Conservation (phyloP, 805 yeast genomes). For the Blastobotrys americana region DNA sequence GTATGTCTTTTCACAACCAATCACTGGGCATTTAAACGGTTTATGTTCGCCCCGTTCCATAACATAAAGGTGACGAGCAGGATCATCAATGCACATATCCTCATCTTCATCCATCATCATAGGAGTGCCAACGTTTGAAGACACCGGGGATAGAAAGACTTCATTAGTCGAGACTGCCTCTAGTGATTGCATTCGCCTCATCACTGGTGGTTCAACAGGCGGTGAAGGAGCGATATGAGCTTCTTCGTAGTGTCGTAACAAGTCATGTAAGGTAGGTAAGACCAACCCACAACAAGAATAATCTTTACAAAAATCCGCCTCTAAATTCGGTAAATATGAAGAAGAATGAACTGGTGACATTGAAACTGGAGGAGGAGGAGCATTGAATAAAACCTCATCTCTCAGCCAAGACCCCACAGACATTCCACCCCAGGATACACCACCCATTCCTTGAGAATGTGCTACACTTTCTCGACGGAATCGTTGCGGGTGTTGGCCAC, state of each 20-base stretch:
- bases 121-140: conserved; percentile 26
- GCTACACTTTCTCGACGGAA: conserved; percentile 87
- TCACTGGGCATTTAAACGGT: conserved; percentile 96
- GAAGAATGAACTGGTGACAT: conserved; percentile 62
- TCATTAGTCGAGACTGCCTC: conserved; percentile 92
- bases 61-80: conserved; percentile 88
- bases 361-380: conserved; percentile 36
- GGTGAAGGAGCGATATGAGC: conserved; percentile 71
- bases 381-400: conserved; percentile 50
- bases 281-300: conserved; percentile 92
- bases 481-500: conserved; percentile 30
- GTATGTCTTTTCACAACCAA: conserved; percentile 95
- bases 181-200: conserved; percentile 45
- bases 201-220: conserved; percentile 32
- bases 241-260: conserved; percentile 91
- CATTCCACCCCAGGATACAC: conserved; percentile 94
- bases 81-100: conserved; percentile 88
- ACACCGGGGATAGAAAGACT: conserved; percentile 54
- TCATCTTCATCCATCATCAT: conserved; percentile 43
- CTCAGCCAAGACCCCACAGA: conserved; percentile 94
- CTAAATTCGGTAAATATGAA: conserved; percentile 83
- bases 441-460: conserved; percentile 97
- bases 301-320: conserved; percentile 94
- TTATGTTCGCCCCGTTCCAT: conserved; percentile 87
- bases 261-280: conserved; percentile 88